Evolutionary conservation across 352 stramenopile species (phyloP).

Genomic region (Phytophthora hibernalis): DNA sequence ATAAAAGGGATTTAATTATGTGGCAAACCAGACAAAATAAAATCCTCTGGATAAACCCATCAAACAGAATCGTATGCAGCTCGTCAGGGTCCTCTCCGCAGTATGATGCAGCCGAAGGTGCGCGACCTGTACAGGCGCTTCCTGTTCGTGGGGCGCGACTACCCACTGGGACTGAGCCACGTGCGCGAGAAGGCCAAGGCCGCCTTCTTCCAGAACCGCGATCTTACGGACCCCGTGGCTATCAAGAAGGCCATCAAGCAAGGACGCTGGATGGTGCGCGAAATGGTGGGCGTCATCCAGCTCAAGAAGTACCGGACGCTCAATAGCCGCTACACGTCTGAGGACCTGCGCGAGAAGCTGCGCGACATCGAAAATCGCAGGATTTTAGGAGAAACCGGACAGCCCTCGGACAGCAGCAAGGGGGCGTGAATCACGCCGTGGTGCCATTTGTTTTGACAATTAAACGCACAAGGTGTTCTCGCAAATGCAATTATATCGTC

Average conservation of each 20-base stretch:
- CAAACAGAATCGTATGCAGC: too few relatives aligned
- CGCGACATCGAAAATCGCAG: slow-evolving; percentile 54
- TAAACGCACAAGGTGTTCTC: not conserved
- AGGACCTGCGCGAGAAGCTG: slow-evolving; percentile 75
- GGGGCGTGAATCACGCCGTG: too few relatives aligned
- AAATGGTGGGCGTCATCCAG: slow-evolving; percentile 97
- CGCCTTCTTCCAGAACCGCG: slow-evolving; percentile 89
- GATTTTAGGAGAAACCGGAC: slow-evolving; percentile 25
- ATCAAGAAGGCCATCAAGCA: slow-evolving; percentile 94
- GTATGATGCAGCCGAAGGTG: slow-evolving; percentile 92
- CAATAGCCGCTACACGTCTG: slow-evolving; percentile 91
- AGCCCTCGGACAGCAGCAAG: slow-evolving; percentile 3
- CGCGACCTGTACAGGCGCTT: slow-evolving; percentile 96
- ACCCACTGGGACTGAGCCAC: slow-evolving; percentile 93
- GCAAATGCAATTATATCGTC: too few relatives aligned
- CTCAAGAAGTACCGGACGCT: slow-evolving; percentile 98
- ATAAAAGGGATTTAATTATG: too few relatives aligned
- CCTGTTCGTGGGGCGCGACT: slow-evolving; percentile 94
- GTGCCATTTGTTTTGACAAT: too few relatives aligned
- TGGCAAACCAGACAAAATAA: too few relatives aligned
- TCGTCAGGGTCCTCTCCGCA: too few relatives aligned
- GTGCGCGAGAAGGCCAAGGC: slow-evolving; percentile 93
- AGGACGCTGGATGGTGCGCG: slow-evolving; percentile 94
- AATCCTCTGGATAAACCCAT: too few relatives aligned
- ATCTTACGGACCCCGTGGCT: slow-evolving; percentile 70